Percentiles rank a stretch among this genome's conserved stretches.
Evolutionary conservation across 2,329 filamentous ascomycete genomes (phyloP).

Genomic region (Lachnellula arida): DNA sequence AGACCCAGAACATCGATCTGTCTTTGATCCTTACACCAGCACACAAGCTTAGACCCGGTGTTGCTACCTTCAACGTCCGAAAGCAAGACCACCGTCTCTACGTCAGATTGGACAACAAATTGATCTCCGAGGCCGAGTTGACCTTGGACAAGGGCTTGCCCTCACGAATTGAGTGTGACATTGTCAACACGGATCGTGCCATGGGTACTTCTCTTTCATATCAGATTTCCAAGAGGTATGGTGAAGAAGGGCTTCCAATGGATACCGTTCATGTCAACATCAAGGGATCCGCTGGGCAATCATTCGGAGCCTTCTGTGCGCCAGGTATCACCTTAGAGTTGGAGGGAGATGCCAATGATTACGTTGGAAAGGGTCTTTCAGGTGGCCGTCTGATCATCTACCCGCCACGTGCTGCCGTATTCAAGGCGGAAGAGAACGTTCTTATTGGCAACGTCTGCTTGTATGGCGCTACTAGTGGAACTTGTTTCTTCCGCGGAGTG

Average conservation of each 20-base stretch:
- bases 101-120: conserved; percentile 90
- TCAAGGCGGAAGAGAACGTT: conserved; percentile 94
- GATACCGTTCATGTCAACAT: conserved; percentile 97
- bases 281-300: conserved; percentile 93
- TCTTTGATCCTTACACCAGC: conserved; percentile 91
- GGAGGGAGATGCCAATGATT: conserved; percentile 94
- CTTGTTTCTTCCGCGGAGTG: conserved; percentile 94
- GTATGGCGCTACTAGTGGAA: conserved; percentile 87
- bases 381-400: conserved; percentile 92
- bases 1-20: conserved; percentile 89
- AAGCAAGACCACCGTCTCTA: conserved; percentile 96
- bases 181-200: conserved; percentile 93
- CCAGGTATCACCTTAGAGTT: conserved; percentile 92
- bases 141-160: conserved; percentile 92
- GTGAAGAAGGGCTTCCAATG: conserved; percentile 80
- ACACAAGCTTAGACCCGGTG: conserved; percentile 90
- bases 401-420: conserved; percentile 82
- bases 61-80: conserved; percentile 94
- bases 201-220: conserved; percentile 93
- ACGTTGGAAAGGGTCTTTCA: conserved; percentile 92
- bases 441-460: conserved; percentile 91
- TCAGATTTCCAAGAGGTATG: conserved; percentile 89
- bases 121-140: conserved; percentile 91
- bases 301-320: conserved; percentile 90
- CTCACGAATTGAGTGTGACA: conserved; percentile 88